Percentiles rank a stretch among this genome's conserved stretches.
Evolutionary conservation across 163 green algal genomes (phyloP).

Genomic region (Scenedesmus sp.): DNA sequence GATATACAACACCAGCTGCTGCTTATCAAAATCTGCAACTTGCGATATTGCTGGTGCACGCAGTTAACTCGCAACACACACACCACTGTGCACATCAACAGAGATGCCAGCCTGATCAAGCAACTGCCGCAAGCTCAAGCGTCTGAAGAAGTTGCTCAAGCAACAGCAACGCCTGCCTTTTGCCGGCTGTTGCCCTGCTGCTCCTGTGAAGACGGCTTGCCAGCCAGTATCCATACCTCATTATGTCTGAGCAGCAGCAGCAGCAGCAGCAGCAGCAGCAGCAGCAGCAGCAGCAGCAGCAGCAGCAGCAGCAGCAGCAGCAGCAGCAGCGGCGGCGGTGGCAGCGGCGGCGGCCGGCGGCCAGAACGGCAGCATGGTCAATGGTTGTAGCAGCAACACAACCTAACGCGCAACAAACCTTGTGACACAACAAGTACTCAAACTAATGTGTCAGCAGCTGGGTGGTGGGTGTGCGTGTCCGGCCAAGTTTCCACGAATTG

Average conservation of each 20-base stretch:
- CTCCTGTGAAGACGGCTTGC: background rate
- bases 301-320: background rate
- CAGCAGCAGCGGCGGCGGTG: background rate
- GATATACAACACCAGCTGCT: no score
- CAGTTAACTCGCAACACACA: no score
- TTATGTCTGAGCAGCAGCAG: constrained; percentile 70
- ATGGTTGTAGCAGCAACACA: no score
- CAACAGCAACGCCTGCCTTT: background rate
- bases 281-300: background rate
- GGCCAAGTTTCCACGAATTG: no score
- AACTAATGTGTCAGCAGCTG: no score
- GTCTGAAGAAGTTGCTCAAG: background rate
- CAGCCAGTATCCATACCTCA: constrained; percentile 69
- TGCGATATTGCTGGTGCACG: no score
- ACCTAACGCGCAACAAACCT: no score
- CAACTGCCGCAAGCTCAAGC: background rate
- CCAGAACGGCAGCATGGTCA: no score
- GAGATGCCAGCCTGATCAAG: background rate
- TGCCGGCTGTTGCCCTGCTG: background rate
- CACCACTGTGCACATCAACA: background rate
- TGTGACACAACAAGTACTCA: no score
- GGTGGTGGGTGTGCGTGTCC: no score
- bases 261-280: constrained; percentile 21
- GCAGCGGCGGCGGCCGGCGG: background rate
- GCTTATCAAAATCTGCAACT: no score